These are phyloP conservation scores for Flaveria trinervia DNA, from an alignment of 129 eudicot genomes.

Conservation along the genomic window DNA sequence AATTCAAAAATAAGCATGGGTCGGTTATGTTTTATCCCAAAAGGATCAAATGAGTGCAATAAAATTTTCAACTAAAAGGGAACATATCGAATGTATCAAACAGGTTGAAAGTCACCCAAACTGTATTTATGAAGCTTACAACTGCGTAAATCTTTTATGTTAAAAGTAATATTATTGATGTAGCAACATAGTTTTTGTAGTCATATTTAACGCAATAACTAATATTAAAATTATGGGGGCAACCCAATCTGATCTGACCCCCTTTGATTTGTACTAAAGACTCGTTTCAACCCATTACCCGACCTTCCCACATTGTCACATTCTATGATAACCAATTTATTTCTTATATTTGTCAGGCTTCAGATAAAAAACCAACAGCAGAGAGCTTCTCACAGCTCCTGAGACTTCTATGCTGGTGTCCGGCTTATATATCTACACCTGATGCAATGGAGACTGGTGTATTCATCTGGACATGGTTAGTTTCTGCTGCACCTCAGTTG, in stretches of 20 bases:
- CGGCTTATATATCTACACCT: conserved; percentile 89
- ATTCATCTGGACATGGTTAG: conserved; percentile 98
- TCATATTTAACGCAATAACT: neutral
- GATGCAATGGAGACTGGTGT: conserved; percentile 99
- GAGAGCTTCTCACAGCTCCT: conserved; percentile 95
- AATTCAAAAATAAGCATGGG: neutral
- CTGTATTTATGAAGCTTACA: neutral
- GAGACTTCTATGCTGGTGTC: conserved; percentile 99
- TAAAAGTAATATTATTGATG: neutral
- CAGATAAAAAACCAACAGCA: conserved; percentile 71
- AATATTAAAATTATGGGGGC: neutral
- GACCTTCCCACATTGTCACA: neutral
- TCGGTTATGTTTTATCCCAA: conserved; percentile 5
- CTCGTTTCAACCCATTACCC: neutral
- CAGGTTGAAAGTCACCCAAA: neutral
- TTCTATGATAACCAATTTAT: neutral
- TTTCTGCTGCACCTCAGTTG: conserved; percentile 95
- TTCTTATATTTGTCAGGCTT: conserved; percentile 49
- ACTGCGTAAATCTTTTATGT: neutral
- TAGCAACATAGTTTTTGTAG: neutral
- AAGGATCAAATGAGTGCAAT: neutral
- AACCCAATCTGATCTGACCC: neutral
- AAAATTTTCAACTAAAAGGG: neutral
- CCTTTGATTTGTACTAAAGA: neutral
- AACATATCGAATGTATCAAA: neutral